phyloP scores from a whole-genome alignment of 2,329 filamentous ascomycete species.

The Colletotrichum tofieldiae region DNA sequence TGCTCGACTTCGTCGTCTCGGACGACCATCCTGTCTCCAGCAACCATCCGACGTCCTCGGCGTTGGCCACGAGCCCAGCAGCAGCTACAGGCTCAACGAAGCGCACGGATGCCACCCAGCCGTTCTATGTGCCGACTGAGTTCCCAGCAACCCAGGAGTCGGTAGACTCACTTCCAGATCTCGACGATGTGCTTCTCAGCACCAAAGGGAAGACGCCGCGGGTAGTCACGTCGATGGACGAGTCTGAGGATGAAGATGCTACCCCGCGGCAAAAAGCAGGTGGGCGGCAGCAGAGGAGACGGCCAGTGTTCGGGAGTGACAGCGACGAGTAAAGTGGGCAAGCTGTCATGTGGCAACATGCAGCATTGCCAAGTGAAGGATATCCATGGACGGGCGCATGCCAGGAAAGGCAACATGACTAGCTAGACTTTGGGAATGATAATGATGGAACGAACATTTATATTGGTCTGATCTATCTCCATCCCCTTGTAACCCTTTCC shows the following conservation, averaged over 20 bases:
- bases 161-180: slow-evolving; percentile 48
- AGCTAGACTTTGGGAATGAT: background rate
- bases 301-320: slow-evolving; percentile 46
- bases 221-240: background rate
- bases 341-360: background rate
- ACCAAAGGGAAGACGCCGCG: slow-evolving; percentile 12
- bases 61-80: slow-evolving; percentile 44
- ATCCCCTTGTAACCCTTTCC: background rate
- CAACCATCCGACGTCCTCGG: slow-evolving; percentile 53
- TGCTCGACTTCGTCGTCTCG: slow-evolving; percentile 71
- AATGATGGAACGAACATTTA: slow-evolving; percentile 33
- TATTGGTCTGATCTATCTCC: slow-evolving; percentile 3
- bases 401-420: slow-evolving; percentile 2
- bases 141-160: slow-evolving; percentile 58
- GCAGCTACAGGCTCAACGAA: slow-evolving; percentile 48
- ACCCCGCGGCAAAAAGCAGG: slow-evolving; percentile 6
- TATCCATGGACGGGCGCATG: background rate
- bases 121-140: slow-evolving; percentile 57
- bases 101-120: slow-evolving; percentile 47
- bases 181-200: slow-evolving; percentile 17
- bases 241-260: slow-evolving; percentile 31
- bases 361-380: background rate
- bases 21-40: slow-evolving; percentile 56
- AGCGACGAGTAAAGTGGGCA: slow-evolving; percentile 42
- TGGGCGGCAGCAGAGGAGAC: slow-evolving; percentile 32